Base-by-base conservation (phyloP, 495 filamentous ascomycete genomes). In the Penicillium pulvis region DNA sequence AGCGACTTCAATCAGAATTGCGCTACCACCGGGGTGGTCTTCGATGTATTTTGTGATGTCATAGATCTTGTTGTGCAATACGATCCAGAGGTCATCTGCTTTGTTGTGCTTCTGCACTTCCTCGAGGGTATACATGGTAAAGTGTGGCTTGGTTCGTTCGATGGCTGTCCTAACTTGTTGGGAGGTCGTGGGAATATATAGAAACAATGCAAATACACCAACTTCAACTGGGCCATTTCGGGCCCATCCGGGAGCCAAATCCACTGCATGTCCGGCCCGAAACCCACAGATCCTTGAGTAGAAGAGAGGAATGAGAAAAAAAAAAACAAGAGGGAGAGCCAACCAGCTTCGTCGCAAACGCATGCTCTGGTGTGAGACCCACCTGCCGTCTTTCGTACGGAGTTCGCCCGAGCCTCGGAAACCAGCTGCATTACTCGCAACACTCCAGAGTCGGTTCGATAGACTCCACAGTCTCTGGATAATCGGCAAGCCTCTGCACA, bases 11-110 rank as follows among this genome's bases (percentile, higher is more conserved):
- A 69, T 10, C 1, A 86, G 67, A n/a, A 81, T 63, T 2, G 73
- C 76, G 4, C 52, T 56, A 6, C 82, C 84, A 14, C 83, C 83
- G 6, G 83, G 84, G 48, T 85, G 82, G 52, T 85, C 81, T 23
- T 78, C 58, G 1, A 79, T 49, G 58, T 83, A 85, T 28, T 68
- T 68, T 6, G 83, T 74, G 20, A 83, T 68, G 60, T 85, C 64
- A 67, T 83, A 84, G 5, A 85, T 79, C 62, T 79, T 75, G 54
- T 76, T 72, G 58, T 82, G 77, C 8, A 83, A 48, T 6, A 78
- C 60, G 9, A 83, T 72, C 80, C 81, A 83, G 11, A 73, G 14
- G 62, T 82, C 77, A 23, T 61, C 50, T 52, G 54, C 44, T 50
- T 53, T 70, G 49, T 49, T 60, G 47, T 71, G 68, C 19, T 56